phyloP scores from a whole-genome alignment of 1,284 basidiomycete species.

The Malassezia vespertilionis region DNA sequence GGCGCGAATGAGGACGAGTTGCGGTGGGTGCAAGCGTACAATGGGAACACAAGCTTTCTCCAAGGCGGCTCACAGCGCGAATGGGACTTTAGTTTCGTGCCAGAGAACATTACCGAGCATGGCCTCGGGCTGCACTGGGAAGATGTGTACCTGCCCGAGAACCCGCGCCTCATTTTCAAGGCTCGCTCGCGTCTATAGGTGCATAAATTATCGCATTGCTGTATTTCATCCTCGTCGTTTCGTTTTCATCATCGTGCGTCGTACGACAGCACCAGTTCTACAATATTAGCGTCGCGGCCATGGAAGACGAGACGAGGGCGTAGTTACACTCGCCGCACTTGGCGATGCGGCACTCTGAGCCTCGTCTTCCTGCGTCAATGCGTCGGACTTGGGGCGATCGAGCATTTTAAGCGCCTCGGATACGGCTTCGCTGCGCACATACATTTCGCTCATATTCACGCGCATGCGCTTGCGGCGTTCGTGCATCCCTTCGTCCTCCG shows the following conservation, averaged over 20 bases:
- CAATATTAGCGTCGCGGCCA: constrained; percentile 10
- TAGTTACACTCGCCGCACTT: background rate
- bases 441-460: background rate
- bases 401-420: constrained; percentile 13
- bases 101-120: constrained; percentile 29
- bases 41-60: constrained; percentile 32
- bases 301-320: constrained; percentile 10
- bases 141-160: constrained; percentile 18
- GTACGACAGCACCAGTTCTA: too few relatives aligned
- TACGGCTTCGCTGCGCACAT: constrained; percentile 11
- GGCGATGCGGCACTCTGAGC: background rate
- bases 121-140: constrained; percentile 32
- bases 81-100: constrained; percentile 55
- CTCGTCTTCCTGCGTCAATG: background rate
- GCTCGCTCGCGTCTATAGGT: constrained; percentile 3
- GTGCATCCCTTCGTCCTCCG: background rate
- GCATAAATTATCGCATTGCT: background rate
- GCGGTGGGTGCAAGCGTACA: constrained; percentile 27
- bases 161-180: background rate
- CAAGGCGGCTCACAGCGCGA: constrained; percentile 57
- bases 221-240: too few relatives aligned
- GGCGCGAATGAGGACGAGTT: too few relatives aligned
- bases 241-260: too few relatives aligned
- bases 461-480: background rate
- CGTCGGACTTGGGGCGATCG: background rate